A percentile compares a stretch with the other conserved stretches of the same genome.
These are phyloP conservation scores for Hypoxylon subgilvum DNA, from an alignment of 495 filamentous ascomycete species.

Conservation along the genomic window DNA sequence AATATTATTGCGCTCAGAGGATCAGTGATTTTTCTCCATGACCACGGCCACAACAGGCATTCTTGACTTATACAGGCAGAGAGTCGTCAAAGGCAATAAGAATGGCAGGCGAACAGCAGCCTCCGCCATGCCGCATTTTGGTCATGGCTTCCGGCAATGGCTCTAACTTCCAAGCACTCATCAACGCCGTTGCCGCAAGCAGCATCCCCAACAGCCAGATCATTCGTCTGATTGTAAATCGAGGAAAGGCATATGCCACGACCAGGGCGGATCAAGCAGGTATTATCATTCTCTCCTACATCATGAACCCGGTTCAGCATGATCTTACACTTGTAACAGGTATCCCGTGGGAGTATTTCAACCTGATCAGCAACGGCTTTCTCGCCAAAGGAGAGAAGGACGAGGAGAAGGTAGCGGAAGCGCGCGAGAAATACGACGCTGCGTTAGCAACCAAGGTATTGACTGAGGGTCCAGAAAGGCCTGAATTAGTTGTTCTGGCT, in stretches of 20 bases:
- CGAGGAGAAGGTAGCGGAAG: conserved; percentile 16
- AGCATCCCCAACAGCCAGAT: conserved; percentile 65
- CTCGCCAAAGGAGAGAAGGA: conserved; percentile 17
- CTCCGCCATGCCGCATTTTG: conserved; percentile 45
- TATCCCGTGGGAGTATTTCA: conserved; percentile 78
- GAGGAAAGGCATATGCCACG: conserved; percentile 76
- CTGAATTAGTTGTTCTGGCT: conserved; percentile 20
- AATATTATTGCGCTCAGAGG: too few relatives aligned
- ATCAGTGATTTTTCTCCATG: too few relatives aligned
- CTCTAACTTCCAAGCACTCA: conserved; percentile 85
- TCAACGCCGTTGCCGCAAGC: conserved; percentile 65
- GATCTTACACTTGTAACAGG: conserved; percentile 48
- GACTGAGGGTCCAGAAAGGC: conserved; percentile 3
- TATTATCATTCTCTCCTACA: too few relatives aligned
- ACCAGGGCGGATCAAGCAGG: conserved; percentile 65
- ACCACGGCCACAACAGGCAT: too few relatives aligned
- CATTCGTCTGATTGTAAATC: conserved; percentile 78
- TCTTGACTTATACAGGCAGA: too few relatives aligned
- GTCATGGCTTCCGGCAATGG: conserved; percentile 71
- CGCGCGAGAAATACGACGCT: conserved; percentile 18
- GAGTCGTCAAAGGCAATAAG: too few relatives aligned
- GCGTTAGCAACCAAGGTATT: conserved; percentile 11
- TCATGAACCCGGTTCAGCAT: too few relatives aligned
- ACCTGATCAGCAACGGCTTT: conserved; percentile 20
- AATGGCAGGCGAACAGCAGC: too few relatives aligned